Base-by-base conservation (phyloP, 495 filamentous ascomycete species). In the Podospora tetraspora region DNA sequence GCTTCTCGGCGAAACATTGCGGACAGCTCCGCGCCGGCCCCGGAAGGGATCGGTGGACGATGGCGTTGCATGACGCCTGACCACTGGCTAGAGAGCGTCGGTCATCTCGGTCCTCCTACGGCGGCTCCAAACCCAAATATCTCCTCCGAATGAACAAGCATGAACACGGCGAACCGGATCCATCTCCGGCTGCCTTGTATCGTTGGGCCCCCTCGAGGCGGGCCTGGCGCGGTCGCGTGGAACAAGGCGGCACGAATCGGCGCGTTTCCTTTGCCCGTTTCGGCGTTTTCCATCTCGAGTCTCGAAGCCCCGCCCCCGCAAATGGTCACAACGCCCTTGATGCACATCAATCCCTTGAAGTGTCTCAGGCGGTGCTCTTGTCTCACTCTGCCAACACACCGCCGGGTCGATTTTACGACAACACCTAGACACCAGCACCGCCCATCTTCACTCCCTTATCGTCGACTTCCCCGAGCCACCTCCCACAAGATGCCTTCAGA, bases 221-320 rank as follows among this genome's bases (percentile, higher is more conserved):
- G n/a, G n/a, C n/a, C n/a, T n/a, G n/a, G n/a, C n/a, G n/a, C n/a
- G n/a, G n/a, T n/a, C n/a, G n/a, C n/a, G n/a, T 22, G 62, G n/a
- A 63, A 22, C 7, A 59, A 32, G 12, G n/a, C 56, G 16, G 30
- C 56, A 37, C 64, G 64, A 66, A 66, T 66, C 64, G 64, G 64
- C 64, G 64, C 56, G 9, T 59, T 59, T 66, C 64, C 64, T 32
- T 19, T n/a, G 10, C 30, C 25, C 32, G 30, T 22, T 66, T 37
- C 12, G 32, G 32, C 32, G 32, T 37, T 37, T 37, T 32, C 11
- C 25, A 16, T 58, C 57, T 19, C 27, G 19, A 66, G 43, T 25
- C n/a, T 29, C n/a, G 25, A 30, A 52, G n/a, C 27, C 58, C 64
- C 21, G 52, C 57, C 64, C 64, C 64, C 29, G 52, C 34, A 24